Conservation (phyloP, 2,329 filamentous ascomycete genomes). For the Beauveria asiatica region DNA sequence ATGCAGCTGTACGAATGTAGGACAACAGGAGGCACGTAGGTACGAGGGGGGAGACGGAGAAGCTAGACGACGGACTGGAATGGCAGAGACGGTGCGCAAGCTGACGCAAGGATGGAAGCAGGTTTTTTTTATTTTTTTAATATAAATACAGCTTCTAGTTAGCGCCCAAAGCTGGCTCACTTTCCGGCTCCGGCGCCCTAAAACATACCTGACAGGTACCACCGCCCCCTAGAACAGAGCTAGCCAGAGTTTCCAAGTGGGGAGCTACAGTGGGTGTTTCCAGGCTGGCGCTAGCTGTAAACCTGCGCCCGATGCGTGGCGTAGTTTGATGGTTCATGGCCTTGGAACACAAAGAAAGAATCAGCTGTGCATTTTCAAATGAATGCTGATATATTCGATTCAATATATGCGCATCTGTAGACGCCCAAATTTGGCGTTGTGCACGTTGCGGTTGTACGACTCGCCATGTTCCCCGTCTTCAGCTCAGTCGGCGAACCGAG, state of each 20-base stretch:
- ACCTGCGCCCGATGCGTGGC: not conserved
- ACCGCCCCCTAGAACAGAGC: not conserved
- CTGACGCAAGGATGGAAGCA: constrained; percentile 10
- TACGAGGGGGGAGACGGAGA: not conserved
- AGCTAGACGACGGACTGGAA: not conserved
- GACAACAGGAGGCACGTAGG: not conserved
- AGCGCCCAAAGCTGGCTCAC: not conserved
- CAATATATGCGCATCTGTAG: too few species aligned
- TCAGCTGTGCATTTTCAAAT: too few species aligned
- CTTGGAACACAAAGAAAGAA: not conserved
- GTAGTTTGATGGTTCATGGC: not conserved
- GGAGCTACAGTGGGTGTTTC: not conserved
- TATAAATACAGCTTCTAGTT: not conserved
- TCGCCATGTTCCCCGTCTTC: not conserved
- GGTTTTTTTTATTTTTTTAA: not conserved
- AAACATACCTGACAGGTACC: not conserved
- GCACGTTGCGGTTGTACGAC: not conserved
- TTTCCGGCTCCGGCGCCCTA: not conserved
- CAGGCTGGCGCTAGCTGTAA: not conserved
- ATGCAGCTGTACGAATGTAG: not conserved
- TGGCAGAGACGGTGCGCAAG: not conserved
- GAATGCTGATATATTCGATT: too few species aligned
- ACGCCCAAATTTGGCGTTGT: too few species aligned
- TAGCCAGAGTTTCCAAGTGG: not conserved
- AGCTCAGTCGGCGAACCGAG: not conserved